These are phyloP conservation scores for Chlamydomonas sphaeroides DNA, from an alignment of 139 green algal species.

Conservation along the genomic window DNA sequence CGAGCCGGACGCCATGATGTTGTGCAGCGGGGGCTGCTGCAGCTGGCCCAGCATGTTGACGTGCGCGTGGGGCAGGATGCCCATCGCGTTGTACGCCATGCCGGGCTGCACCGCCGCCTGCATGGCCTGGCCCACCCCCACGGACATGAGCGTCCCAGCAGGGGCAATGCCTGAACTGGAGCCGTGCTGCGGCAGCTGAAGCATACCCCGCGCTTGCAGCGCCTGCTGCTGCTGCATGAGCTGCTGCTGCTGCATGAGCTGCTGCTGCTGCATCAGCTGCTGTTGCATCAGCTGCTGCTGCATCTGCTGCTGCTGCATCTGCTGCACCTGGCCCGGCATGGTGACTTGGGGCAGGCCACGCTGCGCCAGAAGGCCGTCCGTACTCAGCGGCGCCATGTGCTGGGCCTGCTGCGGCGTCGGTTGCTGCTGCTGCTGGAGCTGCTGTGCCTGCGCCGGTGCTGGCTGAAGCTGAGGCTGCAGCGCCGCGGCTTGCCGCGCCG, in stretches of 20 bases:
- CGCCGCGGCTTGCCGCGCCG: background rate
- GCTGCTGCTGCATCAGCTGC: background rate
- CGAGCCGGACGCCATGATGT: background rate
- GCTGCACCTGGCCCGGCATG: no score
- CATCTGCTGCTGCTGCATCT: background rate
- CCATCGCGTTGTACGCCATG: background rate
- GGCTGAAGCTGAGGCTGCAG: background rate
- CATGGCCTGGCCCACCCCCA: no score
- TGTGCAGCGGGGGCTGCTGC: background rate
- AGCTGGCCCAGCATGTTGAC: background rate
- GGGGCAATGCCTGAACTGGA: no score
- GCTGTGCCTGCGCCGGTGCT: background rate
- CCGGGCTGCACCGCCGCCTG: background rate
- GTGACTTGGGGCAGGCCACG: no score
- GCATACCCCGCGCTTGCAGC: background rate
- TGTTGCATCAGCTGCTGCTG: background rate
- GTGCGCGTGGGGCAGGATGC: background rate
- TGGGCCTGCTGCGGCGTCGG: no score
- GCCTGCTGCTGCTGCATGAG: background rate
- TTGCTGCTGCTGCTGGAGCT: background rate
- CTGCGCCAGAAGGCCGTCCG: no score
- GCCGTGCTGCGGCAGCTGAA: constrained; percentile 5
- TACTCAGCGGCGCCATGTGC: no score
- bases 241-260: background rate
- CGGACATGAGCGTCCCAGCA: no score